Conservation (phyloP, 2,329 filamentous ascomycete genomes). For the Endoconidiophora polonica region DNA sequence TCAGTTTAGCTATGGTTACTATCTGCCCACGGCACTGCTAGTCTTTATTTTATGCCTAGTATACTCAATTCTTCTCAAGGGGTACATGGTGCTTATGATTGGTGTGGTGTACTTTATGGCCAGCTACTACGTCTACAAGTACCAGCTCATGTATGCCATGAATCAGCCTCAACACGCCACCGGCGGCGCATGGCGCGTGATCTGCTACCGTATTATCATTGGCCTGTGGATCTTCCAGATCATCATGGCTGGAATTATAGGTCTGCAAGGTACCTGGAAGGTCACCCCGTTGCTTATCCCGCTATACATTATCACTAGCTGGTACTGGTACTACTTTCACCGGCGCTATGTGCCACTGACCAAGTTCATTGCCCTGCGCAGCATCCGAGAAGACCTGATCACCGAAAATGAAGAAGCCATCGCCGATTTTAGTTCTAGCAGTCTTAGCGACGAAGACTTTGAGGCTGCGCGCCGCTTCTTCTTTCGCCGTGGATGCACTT, state of each 20-base stretch:
- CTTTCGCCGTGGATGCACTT: slow-evolving; percentile 40
- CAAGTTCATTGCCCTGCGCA: slow-evolving; percentile 79
- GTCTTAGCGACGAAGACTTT: slow-evolving; percentile 1
- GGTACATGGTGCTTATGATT: slow-evolving; percentile 65
- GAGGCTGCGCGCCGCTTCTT: slow-evolving; percentile 22
- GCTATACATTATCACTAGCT: slow-evolving; percentile 62
- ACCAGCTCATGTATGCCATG: slow-evolving; percentile 96
- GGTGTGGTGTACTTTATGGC: slow-evolving; percentile 71
- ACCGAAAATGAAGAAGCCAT: slow-evolving; percentile 19
- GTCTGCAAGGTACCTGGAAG: slow-evolving; percentile 54
- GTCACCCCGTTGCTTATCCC: slow-evolving; percentile 59
- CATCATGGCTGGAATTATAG: slow-evolving; percentile 76
- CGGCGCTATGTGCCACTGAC: slow-evolving; percentile 75
- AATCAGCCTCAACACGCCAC: slow-evolving; percentile 90
- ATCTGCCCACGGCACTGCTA: slow-evolving; percentile 77
- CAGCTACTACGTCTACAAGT: slow-evolving; percentile 85
- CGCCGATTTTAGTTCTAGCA: neutral
- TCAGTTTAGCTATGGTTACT: slow-evolving; percentile 90
- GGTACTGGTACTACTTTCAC: slow-evolving; percentile 74
- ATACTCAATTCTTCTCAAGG: slow-evolving; percentile 71
- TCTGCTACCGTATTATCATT: slow-evolving; percentile 77
- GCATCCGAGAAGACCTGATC: slow-evolving; percentile 46
- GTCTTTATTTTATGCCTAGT: slow-evolving; percentile 92
- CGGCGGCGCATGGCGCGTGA: slow-evolving; percentile 88
- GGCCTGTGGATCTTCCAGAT: slow-evolving; percentile 80